Evolutionary conservation across 2,329 filamentous ascomycete genomes (phyloP).

Genomic region (Capronia epimyces): DNA sequence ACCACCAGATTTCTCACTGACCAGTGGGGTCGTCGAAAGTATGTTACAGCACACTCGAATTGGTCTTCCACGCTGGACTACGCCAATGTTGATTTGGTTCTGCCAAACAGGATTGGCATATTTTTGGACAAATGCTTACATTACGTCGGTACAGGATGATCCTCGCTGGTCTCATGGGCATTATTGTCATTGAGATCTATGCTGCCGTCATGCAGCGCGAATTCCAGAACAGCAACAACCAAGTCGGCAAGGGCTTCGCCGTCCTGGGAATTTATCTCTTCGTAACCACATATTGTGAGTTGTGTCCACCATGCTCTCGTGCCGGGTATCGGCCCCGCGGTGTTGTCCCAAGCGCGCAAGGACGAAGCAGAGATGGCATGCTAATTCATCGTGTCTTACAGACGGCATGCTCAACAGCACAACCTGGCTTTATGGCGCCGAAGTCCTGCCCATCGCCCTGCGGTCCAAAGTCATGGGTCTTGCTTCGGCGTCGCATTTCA

Average conservation of each 20-base stretch:
- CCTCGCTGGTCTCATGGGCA: constrained; percentile 47
- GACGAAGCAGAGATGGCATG: too few relatives aligned
- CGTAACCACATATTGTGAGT: constrained; percentile 50
- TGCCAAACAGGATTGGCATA: too few relatives aligned
- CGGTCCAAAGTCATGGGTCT: constrained; percentile 80
- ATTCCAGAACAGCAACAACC: constrained; percentile 53
- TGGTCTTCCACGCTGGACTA: not conserved
- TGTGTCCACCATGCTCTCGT: not conserved
- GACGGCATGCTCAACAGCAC: constrained; percentile 47
- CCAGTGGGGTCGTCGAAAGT: constrained; percentile 51
- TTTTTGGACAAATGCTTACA: not conserved
- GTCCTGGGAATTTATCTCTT: constrained; percentile 57
- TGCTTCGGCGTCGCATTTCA: constrained; percentile 77
- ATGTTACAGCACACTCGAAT: constrained; percentile 31
- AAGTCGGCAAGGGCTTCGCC: constrained; percentile 54
- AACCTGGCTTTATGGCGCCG: constrained; percentile 75
- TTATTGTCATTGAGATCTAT: constrained; percentile 55
- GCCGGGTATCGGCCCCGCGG: too few relatives aligned
- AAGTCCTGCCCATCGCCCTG: constrained; percentile 84
- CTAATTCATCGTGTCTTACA: not conserved
- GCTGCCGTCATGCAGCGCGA: constrained; percentile 54
- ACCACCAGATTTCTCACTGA: constrained; percentile 52
- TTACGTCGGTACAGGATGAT: constrained; percentile 45
- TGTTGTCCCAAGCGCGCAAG: too few relatives aligned
- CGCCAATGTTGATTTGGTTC: too few relatives aligned